Evolutionary conservation across 169 alveolate species (phyloP), one percentile per base, ranked within the genome.

Genomic region (Cytauxzoon felis): DNA sequence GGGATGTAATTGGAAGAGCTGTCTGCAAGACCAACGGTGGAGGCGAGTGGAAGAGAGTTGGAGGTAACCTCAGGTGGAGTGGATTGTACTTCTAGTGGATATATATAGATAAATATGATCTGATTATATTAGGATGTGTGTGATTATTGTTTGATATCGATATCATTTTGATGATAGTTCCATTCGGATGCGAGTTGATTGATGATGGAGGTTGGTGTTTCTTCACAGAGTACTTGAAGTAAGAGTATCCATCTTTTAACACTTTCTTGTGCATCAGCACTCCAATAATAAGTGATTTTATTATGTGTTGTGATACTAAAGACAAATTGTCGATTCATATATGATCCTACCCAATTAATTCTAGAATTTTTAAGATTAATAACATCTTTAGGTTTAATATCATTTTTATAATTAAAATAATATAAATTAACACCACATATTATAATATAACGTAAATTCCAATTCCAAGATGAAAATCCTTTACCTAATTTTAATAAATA

Each of bases 261-360:
- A 30, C 64, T 61, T 3, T 27, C 45, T 30, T 59, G 85, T 53
- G 51, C 49, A 21, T 72, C 88, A 3, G 76, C 75, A 40, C 85
- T 65, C 70, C 78, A 57, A 47, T 54, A 72, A 16, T 33, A 41
- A 24, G 40, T 60, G 34, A 62, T 66, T 66, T 80, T 58, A 41
- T 65, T 24, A 18, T 47, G 5, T 8, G 87, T 63, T 11, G 68
- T 65, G 2, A 52, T 21, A 16, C 82, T 47, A 43, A 84, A 68
- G 5, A 80, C 82, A 41, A 57, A 45, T 27, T 63, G 48, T 29
- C 91, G 68, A 30, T 81, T 73, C 67, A 68, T 72, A 64, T 79
- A 79, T 21, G 80, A 72, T n/a, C 88, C 91, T 8, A 79, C 70
- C 82, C 88, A 79, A 9, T 52, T 64, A 38, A 72, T 52, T 47